Conservation (phyloP, 768 basidiomycete species). For the Psilocybe azurescens region DNA sequence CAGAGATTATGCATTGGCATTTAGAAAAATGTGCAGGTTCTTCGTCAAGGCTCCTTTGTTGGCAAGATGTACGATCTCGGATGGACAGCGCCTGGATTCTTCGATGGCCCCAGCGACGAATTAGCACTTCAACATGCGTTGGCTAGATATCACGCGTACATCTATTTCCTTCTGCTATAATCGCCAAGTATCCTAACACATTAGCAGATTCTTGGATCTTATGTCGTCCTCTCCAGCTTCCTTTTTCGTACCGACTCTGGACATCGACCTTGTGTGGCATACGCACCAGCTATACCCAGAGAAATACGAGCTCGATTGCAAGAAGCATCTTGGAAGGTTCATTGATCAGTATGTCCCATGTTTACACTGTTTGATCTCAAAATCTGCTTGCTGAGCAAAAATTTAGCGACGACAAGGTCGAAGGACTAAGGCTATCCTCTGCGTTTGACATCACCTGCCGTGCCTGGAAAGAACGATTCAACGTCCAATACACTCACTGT, state of each 20-base stretch:
- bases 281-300: conserved; percentile 65
- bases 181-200: neutral
- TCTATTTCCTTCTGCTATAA: neutral
- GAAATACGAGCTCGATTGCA: conserved; percentile 52
- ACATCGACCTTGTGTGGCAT: conserved; percentile 80
- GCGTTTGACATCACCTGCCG: conserved; percentile 33
- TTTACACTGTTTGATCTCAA: neutral
- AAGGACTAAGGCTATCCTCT: conserved; percentile 26
- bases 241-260: conserved; percentile 65
- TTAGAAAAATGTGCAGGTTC: conserved; percentile 33
- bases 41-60: conserved; percentile 62
- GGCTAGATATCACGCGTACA: conserved; percentile 64
- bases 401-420: conserved; percentile 35
- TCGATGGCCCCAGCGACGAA: conserved; percentile 41
- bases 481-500: conserved; percentile 59
- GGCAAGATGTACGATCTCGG: conserved; percentile 54
- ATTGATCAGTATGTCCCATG: conserved; percentile 58
- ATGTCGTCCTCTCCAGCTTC: conserved; percentile 46
- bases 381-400: neutral
- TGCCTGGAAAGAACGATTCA: conserved; percentile 36
- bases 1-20: too few species aligned
- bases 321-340: conserved; percentile 44
- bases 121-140: conserved; percentile 51
- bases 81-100: conserved; percentile 53
- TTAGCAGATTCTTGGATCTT: conserved; percentile 57